These are phyloP conservation scores for Cyclotella cryptica DNA, from an alignment of 108 stramenopile genomes.

Conservation along the genomic window DNA sequence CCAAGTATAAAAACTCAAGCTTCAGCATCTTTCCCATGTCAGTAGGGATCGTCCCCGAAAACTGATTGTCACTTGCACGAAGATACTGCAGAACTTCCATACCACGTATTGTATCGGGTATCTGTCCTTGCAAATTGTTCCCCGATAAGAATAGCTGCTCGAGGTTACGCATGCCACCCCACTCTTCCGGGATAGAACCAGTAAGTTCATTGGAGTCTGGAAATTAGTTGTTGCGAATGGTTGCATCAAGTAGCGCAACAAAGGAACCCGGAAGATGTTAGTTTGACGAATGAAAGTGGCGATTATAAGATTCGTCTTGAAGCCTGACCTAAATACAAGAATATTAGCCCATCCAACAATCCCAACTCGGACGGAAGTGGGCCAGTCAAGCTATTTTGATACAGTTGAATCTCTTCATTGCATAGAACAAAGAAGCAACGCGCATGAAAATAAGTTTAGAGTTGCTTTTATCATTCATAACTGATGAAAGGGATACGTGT, in stretches of 20 bases:
- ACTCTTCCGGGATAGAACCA: conserved; percentile 53
- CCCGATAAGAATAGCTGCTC: conserved; percentile 50
- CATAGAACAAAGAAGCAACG: not conserved
- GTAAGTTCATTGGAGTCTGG: conserved; percentile 43
- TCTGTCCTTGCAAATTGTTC: conserved; percentile 58
- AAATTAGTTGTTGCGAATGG: not conserved
- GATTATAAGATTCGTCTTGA: not conserved
- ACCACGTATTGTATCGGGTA: conserved; percentile 48
- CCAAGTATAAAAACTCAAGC: conserved; percentile 46
- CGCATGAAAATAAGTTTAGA: not conserved
- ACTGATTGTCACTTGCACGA: conserved; percentile 42
- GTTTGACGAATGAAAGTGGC: not conserved
- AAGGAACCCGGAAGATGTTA: not conserved
- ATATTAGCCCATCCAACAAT: conserved; percentile 37
- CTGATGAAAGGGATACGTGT: not conserved
- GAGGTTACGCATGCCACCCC: conserved; percentile 46
- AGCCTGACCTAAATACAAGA: conserved; percentile 40
- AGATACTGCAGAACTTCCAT: conserved; percentile 39
- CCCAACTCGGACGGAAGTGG: conserved; percentile 73
- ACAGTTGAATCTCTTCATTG: conserved; percentile 46
- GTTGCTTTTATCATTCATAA: too few relatives aligned
- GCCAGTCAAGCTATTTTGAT: conserved; percentile 59
- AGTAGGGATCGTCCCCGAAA: conserved; percentile 40
- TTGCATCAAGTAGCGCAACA: not conserved
- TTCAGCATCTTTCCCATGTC: conserved; percentile 53